These are phyloP conservation scores for Penicillium bialowiezense DNA, from an alignment of 495 filamentous ascomycete genomes.

Conservation along the genomic window DNA sequence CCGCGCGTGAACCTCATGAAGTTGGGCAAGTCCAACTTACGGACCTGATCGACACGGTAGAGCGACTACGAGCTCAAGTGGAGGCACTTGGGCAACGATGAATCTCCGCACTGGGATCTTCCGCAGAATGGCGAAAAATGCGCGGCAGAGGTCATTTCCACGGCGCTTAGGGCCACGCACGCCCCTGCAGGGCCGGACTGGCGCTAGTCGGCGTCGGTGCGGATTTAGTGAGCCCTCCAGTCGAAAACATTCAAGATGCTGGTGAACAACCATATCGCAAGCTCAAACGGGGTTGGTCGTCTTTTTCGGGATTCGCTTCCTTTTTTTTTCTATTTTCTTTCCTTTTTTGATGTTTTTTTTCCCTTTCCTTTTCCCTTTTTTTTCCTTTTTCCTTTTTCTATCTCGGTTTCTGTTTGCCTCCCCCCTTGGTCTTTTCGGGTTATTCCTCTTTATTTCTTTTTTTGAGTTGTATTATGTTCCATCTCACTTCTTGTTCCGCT, in stretches of 20 bases:
- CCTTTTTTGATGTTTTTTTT: not conserved
- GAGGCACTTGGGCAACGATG: constrained; percentile 15
- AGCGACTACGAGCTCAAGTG: constrained; percentile 40
- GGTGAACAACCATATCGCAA: constrained; percentile 9
- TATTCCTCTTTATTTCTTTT: not conserved
- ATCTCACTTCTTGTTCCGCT: not conserved
- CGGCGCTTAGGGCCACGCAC: constrained; percentile 26
- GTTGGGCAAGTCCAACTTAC: constrained; percentile 21
- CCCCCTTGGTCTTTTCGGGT: not conserved
- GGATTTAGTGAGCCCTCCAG: constrained; percentile 12
- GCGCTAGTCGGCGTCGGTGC: constrained; percentile 6
- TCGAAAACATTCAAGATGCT: constrained; percentile 12
- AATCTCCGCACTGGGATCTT: not conserved
- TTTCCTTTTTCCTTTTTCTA: not conserved
- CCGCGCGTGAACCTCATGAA: constrained; percentile 17
- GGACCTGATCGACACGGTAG: constrained; percentile 39
- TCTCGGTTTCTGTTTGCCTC: too few species aligned
- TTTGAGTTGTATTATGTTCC: not conserved
- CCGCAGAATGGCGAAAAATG: constrained; percentile 3
- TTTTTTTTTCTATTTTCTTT: not conserved
- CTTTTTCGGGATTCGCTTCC: constrained; percentile 4
- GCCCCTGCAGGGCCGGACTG: constrained; percentile 8
- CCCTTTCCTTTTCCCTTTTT: not conserved
- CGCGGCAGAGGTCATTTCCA: constrained; percentile 7
- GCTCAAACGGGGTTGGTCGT: not conserved